Percentiles rank a stretch among this genome's conserved stretches.
These are phyloP conservation scores for Moricandia arvensis DNA, from an alignment of 345 rosid genomes.

Conservation along the genomic window DNA sequence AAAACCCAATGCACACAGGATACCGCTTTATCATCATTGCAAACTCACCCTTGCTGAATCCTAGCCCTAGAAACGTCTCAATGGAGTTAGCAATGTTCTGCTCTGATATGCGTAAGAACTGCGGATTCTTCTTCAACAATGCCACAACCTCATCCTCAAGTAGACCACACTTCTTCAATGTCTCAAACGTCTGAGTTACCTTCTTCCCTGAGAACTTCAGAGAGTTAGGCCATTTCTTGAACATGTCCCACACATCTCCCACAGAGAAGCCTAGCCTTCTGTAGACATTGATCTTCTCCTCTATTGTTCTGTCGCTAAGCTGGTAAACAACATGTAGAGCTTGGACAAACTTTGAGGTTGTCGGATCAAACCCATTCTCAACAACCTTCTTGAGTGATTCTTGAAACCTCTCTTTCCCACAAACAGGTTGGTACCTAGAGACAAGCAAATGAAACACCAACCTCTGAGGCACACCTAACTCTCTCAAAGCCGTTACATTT, in stretches of 20 bases:
- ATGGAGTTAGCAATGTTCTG: background rate
- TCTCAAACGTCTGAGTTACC: background rate
- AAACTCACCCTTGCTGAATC: conserved; percentile 31
- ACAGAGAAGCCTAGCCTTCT: conserved; percentile 33
- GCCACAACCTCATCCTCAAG: background rate
- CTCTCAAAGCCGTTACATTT: conserved; percentile 20
- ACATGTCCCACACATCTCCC: conserved; percentile 23
- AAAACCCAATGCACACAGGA: background rate
- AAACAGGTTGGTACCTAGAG: background rate
- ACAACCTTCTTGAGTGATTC: background rate
- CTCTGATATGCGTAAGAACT: background rate
- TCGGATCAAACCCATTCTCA: background rate
- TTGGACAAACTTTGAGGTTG: conserved; percentile 1
- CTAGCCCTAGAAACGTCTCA: conserved; percentile 29
- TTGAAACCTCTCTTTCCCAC: background rate
- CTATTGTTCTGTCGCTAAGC: background rate
- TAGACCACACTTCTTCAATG: background rate
- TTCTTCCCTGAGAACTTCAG: conserved; percentile 29
- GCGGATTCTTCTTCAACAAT: background rate
- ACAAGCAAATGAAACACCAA: conserved; percentile 1
- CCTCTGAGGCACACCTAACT: conserved; percentile 22
- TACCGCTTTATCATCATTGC: background rate
- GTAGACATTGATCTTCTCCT: background rate
- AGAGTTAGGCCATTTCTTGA: conserved; percentile 22
- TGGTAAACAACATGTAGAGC: conserved; percentile 9